These are phyloP conservation scores for Syzygium jambos DNA, from an alignment of 345 rosid species.

Conservation along the genomic window DNA sequence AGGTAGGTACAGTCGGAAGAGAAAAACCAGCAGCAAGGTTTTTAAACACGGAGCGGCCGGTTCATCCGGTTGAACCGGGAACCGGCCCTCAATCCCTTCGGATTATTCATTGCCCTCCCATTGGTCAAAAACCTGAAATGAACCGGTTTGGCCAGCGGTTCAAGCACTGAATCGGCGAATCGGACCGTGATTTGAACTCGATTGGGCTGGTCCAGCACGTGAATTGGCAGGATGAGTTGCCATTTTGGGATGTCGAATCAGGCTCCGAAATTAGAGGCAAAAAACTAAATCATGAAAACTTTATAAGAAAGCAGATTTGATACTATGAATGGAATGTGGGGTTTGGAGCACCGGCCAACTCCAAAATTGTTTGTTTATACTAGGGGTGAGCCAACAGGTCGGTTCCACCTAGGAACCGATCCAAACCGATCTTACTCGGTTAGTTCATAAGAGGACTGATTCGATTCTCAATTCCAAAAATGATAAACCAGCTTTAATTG, in stretches of 20 bases:
- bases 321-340: too few relatives aligned
- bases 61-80: neutral
- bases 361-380: too few relatives aligned
- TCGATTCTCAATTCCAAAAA: too few relatives aligned
- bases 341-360: too few relatives aligned
- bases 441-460: too few relatives aligned
- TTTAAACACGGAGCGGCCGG: neutral
- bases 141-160: neutral
- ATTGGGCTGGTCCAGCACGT: neutral
- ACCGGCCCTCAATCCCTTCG: rapidly evolving
- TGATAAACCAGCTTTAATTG: too few relatives aligned
- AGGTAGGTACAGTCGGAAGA: neutral
- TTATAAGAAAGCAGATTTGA: too few relatives aligned
- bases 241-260: rapidly evolving
- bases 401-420: too few relatives aligned
- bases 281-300: too few relatives aligned
- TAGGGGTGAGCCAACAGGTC: too few relatives aligned
- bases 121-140: neutral
- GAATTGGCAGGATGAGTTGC: neutral
- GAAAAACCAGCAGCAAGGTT: neutral
- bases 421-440: too few relatives aligned
- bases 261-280: neutral
- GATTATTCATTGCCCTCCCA: neutral
- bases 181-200: neutral
- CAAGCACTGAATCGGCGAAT: neutral